A percentile compares a stretch with the other conserved stretches of the same genome.
Conservation (phyloP, 2,329 filamentous ascomycete genomes). For the Fusarium continuum region DNA sequence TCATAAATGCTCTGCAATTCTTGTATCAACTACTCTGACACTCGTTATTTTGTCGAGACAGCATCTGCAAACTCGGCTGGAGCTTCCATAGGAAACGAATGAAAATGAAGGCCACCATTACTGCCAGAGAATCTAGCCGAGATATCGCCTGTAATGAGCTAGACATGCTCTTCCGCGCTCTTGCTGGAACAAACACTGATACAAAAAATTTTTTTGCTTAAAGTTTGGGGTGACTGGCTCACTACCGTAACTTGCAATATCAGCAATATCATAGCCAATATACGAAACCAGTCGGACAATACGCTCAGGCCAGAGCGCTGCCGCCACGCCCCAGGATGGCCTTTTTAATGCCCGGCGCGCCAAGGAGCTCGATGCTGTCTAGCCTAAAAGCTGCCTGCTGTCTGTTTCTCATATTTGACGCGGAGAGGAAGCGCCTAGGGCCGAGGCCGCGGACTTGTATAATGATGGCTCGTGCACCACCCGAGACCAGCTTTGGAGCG, state of each 20-base stretch:
- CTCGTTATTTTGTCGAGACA: background rate
- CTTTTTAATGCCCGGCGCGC: background rate
- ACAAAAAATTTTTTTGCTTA: slow-evolving; percentile 11
- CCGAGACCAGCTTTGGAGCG: background rate
- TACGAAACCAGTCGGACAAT: slow-evolving; percentile 6
- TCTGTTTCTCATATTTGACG: background rate
- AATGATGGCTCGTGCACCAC: background rate
- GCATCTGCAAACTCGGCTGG: background rate
- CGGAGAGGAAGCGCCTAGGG: background rate
- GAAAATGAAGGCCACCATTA: slow-evolving; percentile 11
- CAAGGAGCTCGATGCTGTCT: slow-evolving; percentile 5
- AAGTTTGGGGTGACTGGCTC: background rate
- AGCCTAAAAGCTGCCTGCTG: slow-evolving; percentile 10
- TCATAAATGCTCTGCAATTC: too few relatives aligned
- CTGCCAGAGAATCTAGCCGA: slow-evolving; percentile 7
- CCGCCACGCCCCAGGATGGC: background rate
- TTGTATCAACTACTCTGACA: background rate
- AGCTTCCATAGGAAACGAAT: slow-evolving; percentile 13
- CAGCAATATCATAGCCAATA: slow-evolving; percentile 1
- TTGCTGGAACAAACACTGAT: slow-evolving; percentile 17
- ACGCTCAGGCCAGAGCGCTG: slow-evolving; percentile 5
- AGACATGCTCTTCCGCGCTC: background rate
- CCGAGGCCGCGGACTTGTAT: slow-evolving; percentile 1
- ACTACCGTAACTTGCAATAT: background rate
- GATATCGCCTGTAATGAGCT: background rate